phyloP scores from a whole-genome alignment of 305 asterid species.

The Solanum hybrid region DNA sequence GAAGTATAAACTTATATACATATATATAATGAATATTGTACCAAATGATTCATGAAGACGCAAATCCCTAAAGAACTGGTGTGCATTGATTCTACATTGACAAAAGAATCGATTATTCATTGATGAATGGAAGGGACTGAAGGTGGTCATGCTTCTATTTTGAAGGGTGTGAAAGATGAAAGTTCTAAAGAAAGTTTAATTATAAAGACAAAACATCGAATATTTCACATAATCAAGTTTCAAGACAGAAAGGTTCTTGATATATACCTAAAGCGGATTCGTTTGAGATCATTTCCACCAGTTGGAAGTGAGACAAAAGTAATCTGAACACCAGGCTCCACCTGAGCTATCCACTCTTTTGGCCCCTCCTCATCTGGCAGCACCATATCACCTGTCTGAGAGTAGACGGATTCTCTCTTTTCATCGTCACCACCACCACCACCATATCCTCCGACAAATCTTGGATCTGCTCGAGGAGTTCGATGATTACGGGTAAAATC shows the following conservation, averaged over 20 bases:
- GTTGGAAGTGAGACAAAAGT: slow-evolving; percentile 79
- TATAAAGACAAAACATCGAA: background rate
- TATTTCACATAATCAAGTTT: background rate
- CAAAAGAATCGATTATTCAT: background rate
- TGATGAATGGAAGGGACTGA: background rate
- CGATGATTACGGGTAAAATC: slow-evolving; percentile 38
- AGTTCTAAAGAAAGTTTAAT: background rate
- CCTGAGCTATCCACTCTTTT: slow-evolving; percentile 95
- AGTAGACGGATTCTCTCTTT: slow-evolving; percentile 9
- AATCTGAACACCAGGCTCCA: slow-evolving; percentile 97
- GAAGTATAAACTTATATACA: background rate
- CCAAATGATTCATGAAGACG: background rate
- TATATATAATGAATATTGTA: background rate
- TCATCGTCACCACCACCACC: slow-evolving; percentile 26
- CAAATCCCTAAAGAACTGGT: background rate
- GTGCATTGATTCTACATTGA: background rate
- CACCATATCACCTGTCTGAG: slow-evolving; percentile 44
- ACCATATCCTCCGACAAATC: slow-evolving; percentile 30
- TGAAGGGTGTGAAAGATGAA: background rate
- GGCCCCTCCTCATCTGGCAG: slow-evolving; percentile 55
- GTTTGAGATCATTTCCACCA: slow-evolving; percentile 92
- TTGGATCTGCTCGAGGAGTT: slow-evolving; percentile 28
- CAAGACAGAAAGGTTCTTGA: background rate
- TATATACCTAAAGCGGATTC: slow-evolving; percentile 90
- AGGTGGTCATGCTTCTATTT: background rate